Evolutionary conservation across 1,139 yeast species (phyloP).

Genomic region (Pichia sp.): DNA sequence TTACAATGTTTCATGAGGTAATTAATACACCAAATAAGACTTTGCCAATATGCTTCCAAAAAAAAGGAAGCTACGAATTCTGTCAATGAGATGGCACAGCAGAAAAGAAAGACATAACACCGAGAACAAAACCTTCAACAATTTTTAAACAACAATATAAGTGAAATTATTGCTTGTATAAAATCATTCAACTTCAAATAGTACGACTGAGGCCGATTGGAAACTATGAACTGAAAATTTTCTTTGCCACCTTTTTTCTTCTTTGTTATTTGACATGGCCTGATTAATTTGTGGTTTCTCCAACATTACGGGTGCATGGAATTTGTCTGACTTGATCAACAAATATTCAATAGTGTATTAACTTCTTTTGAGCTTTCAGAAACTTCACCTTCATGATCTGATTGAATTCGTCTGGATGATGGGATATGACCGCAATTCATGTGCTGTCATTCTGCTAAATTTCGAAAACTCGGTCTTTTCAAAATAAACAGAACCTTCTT

Average conservation of each 20-base stretch:
- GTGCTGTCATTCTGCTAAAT: constrained; percentile 80
- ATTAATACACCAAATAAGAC: constrained; percentile 38
- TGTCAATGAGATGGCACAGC: constrained; percentile 37
- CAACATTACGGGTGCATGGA: constrained; percentile 21
- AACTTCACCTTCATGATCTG: constrained; percentile 40
- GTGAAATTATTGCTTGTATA: constrained; percentile 36
- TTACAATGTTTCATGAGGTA: constrained; percentile 42
- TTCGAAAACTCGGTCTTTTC: constrained; percentile 61
- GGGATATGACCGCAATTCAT: constrained; percentile 51
- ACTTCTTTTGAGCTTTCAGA: constrained; percentile 38
- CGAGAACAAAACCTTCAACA: constrained; percentile 38
- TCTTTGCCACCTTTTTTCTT: constrained; percentile 31
- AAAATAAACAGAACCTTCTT: constrained; percentile 53
- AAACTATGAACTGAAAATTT: constrained; percentile 39
- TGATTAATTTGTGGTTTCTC: constrained; percentile 31
- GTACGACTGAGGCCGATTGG: constrained; percentile 38
- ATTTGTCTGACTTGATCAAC: constrained; percentile 27
- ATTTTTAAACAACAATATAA: constrained; percentile 38
- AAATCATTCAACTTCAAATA: constrained; percentile 40
- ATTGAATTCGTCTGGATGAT: constrained; percentile 31
- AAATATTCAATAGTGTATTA: constrained; percentile 41
- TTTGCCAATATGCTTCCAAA: constrained; percentile 39
- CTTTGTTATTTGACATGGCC: constrained; percentile 30
- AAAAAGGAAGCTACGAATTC: constrained; percentile 37
- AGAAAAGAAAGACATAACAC: constrained; percentile 38